Evolutionary conservation across 1,284 basidiomycete genomes (phyloP), one percentile per base, ranked within the genome.

Genomic region (Ceratobasidium sp.): DNA sequence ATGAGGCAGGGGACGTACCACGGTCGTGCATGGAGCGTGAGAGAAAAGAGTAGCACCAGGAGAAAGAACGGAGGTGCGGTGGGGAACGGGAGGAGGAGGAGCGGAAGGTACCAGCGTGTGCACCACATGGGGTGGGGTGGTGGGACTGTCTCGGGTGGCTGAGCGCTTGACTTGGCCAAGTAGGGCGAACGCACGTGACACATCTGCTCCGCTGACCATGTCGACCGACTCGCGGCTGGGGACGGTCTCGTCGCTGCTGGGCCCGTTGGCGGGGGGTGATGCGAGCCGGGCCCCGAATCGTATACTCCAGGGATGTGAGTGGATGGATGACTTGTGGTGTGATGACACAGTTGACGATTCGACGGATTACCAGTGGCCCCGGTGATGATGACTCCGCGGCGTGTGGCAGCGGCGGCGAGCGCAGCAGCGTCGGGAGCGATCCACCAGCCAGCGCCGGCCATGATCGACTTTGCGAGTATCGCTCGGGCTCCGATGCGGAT

Each of bases 331-430:
- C 26, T 44, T 48, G 28, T 50, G 46, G 33, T 7, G 12, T 66
- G 64, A 23, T 33, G 44, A 44, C 3, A 50, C 23, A 12, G 59
- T 57, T 73, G 40, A 62, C 38, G n/a, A 13, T 20, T 70, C 57
- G 57, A 38, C n/a, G 17, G n/a, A n/a, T n/a, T n/a, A n/a, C n/a
- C 83, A 97, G 95, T 97, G 82, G 94, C 95, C 4, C 95, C 95
- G 13, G 91, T 92, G 78, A 92, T 97, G 82, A 96, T 97, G 95
- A 95, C 95, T 3, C 93, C 94, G 28, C 88, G 91, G 80, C 92
- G 95, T 89, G 89, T 95, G 76, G 90, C 89, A 73, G 88, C 89
- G 57, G 89, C 92, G 2, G 88, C 92, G 15, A 91, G 90, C 28
- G 88, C 90, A 3, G 90, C 91, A 88, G 74, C 84, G 89, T 38